Base-by-base conservation (phyloP, 2,329 filamentous ascomycete species). In the Fusarium caatingaense region DNA sequence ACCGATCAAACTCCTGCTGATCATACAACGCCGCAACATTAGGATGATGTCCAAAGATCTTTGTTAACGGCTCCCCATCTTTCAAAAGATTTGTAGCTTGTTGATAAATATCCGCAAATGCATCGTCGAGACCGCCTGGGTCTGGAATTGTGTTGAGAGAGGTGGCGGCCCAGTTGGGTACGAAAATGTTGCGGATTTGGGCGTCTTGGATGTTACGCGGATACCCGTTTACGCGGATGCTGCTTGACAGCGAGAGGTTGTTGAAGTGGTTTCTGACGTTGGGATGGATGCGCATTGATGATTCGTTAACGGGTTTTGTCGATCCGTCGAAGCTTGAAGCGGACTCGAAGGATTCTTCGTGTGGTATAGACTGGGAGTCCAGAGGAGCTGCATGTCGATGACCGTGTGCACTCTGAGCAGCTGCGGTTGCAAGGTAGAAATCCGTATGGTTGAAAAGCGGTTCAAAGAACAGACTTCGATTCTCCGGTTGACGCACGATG, bases 1-100 rank as follows among this genome's bases (percentile, higher is more conserved):
- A 64, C 10, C 27, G 37, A n/a, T 67, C 64, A 37, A 67, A 67
- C 3, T 54, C 42, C 0, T 25, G 34, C 6, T 54, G 47, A 2
- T 67, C 58, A 9, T 68, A 67, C 4, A 67, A 10, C 5, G 64
- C 64, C 0, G 64, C 64, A 5, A 67, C 30, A 2, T 67, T 68
- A 0, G 64, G 64, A 8, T 68, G 18, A 0, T 20, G 1, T 0
- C 64, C 64, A 4, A 40, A 8, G 0, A 67, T n/a, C 1, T 1
- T 27, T 2, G 9, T 2, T 0, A 6, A 0, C 0, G 30, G 12
- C 1, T 23, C 21, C 0, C 64, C 64, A 9, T 18, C 15, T 11
- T 37, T 6, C 0, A 67, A 8, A 1, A 68, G 47, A 3, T 4
- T 5, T 28, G 6, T 64, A 3, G 47, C 42, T 5, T 10, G 15